A percentile compares a stretch with the other conserved stretches of the same genome.
Conservation (phyloP, 2,329 filamentous ascomycete species). For the Sclerotinia nivalis region DNA sequence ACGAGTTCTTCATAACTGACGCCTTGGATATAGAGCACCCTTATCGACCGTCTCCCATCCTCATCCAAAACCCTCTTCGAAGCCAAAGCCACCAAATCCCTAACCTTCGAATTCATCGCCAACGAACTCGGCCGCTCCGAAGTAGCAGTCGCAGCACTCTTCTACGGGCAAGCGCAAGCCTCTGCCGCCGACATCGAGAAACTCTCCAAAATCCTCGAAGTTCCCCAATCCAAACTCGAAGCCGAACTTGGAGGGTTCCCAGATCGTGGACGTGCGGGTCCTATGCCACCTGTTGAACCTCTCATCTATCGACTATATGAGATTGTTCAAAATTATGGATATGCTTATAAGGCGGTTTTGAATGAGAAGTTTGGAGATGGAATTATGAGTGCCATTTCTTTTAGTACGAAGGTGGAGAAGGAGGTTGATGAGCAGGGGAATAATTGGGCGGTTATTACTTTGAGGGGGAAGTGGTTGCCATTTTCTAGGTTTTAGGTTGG, state of each 20-base stretch:
- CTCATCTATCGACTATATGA: constrained; percentile 90
- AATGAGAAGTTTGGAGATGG: constrained; percentile 95
- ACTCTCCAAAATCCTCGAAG: constrained; percentile 64
- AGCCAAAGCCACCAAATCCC: constrained; percentile 72
- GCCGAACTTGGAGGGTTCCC: constrained; percentile 71
- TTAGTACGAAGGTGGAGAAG: constrained; percentile 89
- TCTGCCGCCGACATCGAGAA: constrained; percentile 67
- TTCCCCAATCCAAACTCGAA: constrained; percentile 58
- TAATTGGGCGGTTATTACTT: constrained; percentile 84
- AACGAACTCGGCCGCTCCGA: constrained; percentile 75
- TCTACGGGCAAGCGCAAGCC: constrained; percentile 83
- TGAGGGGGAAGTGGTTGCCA: constrained; percentile 72
- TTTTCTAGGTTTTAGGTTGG: constrained; percentile 19
- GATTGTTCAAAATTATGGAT: constrained; percentile 95
- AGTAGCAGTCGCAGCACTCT: constrained; percentile 85
- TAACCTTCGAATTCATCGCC: constrained; percentile 79
- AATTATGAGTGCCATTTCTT: constrained; percentile 95
- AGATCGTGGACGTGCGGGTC: constrained; percentile 74
- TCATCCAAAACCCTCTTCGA: constrained; percentile 75
- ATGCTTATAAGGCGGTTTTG: constrained; percentile 90
- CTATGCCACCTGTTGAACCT: constrained; percentile 83
- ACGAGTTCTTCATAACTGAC: constrained; percentile 24
- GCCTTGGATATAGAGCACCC: constrained; percentile 53
- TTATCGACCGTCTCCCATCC: constrained; percentile 67
- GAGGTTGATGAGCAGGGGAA: constrained; percentile 82